These are phyloP conservation scores for Paracamarosporium sp. DNA, from an alignment of 2,329 filamentous ascomycete species.

Conservation along the genomic window DNA sequence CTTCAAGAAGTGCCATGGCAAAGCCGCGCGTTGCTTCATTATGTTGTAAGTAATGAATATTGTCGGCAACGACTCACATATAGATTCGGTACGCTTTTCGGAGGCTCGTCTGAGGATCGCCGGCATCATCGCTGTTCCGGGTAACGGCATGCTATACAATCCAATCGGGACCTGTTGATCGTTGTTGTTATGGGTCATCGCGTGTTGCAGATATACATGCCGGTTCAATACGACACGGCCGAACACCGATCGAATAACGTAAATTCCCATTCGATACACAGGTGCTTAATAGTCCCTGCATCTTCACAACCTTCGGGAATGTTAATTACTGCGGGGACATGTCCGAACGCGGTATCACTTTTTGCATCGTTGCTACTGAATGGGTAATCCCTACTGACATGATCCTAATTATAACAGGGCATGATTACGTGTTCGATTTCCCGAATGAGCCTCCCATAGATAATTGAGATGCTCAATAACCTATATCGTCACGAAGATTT, in stretches of 20 bases:
- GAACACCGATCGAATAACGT: not conserved
- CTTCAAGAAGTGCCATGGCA: not conserved
- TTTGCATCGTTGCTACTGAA: too few species aligned
- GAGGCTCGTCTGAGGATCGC: not conserved
- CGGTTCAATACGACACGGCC: constrained; percentile 9
- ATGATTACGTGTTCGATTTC: not conserved
- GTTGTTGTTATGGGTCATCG: constrained; percentile 13
- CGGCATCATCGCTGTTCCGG: constrained; percentile 13
- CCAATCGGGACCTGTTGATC: constrained; percentile 18
- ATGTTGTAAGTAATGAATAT: constrained; percentile 3
- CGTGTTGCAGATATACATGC: constrained; percentile 19
- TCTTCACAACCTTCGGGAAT: not conserved
- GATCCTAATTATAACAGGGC: too few species aligned
- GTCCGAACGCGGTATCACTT: not conserved
- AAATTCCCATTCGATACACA: not conserved
- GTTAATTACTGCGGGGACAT: not conserved
- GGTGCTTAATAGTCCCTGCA: not conserved
- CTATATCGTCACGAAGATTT: not conserved
- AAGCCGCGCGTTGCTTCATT: constrained; percentile 19
- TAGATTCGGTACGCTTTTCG: not conserved
- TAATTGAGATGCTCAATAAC: not conserved
- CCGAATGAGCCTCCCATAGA: not conserved
- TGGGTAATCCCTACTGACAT: not conserved
- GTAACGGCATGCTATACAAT: constrained; percentile 4
- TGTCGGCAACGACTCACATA: not conserved